Conservation (phyloP, 2,329 filamentous ascomycete species). For the Exophiala bonariae region DNA sequence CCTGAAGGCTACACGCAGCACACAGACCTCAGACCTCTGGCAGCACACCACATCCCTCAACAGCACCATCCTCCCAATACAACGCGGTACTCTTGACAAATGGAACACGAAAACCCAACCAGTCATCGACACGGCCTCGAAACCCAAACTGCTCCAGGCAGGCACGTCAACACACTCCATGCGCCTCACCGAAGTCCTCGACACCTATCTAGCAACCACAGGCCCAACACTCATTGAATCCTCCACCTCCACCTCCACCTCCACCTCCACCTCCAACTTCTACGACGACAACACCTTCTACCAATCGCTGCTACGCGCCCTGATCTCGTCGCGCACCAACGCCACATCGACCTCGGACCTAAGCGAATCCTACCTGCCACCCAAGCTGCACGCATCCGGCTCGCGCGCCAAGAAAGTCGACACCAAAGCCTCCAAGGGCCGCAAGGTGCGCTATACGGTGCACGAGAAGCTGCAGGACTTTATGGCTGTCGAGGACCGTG, state of each 20-base stretch:
- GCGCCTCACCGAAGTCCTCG: constrained; percentile 43
- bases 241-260: constrained; percentile 2
- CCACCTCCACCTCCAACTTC: constrained; percentile 54
- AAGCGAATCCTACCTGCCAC: constrained; percentile 37
- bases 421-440: constrained; percentile 89
- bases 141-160: constrained; percentile 60
- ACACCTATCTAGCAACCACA: constrained; percentile 46
- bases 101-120: constrained; percentile 79
- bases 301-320: constrained; percentile 84
- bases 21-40: constrained; percentile 69
- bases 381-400: constrained; percentile 41
- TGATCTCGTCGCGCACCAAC: constrained; percentile 75
- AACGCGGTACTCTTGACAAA: constrained; percentile 76
- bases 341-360: constrained; percentile 43
- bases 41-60: constrained; percentile 68
- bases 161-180: constrained; percentile 47
- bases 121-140: constrained; percentile 54
- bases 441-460: constrained; percentile 90
- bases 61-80: constrained; percentile 55
- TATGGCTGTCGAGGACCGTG: constrained; percentile 73
- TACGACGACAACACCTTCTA: constrained; percentile 98
- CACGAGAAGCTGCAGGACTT: constrained; percentile 98
- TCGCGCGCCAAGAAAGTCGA: constrained; percentile 75
- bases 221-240: constrained; percentile 29
- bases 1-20: constrained; percentile 50